Conservation (phyloP, 2,329 filamentous ascomycete species). For the Diplodia mutila region DNA sequence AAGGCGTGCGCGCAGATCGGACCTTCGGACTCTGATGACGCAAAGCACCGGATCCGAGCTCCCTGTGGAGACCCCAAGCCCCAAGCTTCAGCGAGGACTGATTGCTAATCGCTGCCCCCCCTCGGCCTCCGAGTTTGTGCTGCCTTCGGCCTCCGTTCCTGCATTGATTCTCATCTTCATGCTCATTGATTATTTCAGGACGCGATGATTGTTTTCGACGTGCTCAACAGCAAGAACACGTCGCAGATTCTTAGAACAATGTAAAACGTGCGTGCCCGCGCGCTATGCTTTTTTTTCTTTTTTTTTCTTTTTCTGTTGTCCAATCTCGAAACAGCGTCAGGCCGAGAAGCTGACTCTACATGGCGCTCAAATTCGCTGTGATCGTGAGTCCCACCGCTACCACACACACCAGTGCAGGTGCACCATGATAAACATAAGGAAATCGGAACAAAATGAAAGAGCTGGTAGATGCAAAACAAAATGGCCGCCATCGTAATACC, state of each 20-base stretch:
- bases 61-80: background rate
- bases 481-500: background rate
- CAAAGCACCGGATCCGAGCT: constrained; percentile 1
- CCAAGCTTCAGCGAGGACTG: background rate
- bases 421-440: background rate
- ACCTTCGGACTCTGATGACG: constrained; percentile 13
- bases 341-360: background rate
- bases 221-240: background rate
- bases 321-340: background rate
- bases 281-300: background rate
- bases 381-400: background rate
- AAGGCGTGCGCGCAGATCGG: constrained; percentile 24
- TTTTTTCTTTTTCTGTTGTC: background rate
- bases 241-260: background rate
- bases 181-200: background rate
- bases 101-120: constrained; percentile 9
- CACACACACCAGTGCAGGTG: background rate
- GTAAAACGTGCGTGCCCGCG: background rate
- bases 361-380: background rate
- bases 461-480: background rate
- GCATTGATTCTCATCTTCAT: background rate
- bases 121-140: background rate
- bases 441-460: background rate
- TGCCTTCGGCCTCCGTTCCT: background rate
- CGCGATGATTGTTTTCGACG: too few relatives aligned